Percentiles rank a stretch among this genome's conserved stretches.
Conservation (phyloP, 2,329 filamentous ascomycete genomes). For the Epichloe bromicola region DNA sequence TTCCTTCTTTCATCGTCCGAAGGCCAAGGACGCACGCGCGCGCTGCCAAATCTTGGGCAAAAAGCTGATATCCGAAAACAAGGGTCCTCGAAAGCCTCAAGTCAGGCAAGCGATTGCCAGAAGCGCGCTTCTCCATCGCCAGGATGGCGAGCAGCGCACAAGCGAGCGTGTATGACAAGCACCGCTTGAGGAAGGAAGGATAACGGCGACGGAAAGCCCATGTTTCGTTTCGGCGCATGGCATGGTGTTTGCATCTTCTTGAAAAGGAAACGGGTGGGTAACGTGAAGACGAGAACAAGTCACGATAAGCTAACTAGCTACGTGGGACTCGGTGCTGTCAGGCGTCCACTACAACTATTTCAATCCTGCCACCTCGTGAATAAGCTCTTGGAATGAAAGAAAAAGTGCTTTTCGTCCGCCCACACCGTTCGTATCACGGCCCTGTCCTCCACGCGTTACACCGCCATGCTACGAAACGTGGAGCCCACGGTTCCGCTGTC, state of each 20-base stretch:
- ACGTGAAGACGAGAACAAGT: too few species aligned
- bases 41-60: too few species aligned
- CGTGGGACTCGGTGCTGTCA: too few species aligned
- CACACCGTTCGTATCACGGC: neutral
- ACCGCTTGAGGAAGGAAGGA: neutral
- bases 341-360: too few species aligned
- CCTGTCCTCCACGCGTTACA: neutral
- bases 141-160: constrained; percentile 50
- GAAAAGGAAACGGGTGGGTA: too few species aligned
- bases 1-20: too few species aligned
- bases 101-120: constrained; percentile 58
- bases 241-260: neutral
- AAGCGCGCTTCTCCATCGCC: constrained; percentile 55
- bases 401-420: neutral
- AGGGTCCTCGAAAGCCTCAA: constrained; percentile 79
- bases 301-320: too few species aligned
- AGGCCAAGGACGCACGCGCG: too few species aligned
- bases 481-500: neutral
- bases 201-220: neutral
- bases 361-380: too few species aligned
- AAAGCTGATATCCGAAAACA: neutral
- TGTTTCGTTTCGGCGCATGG: neutral
- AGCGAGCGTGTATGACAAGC: constrained; percentile 42
- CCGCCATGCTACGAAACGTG: neutral
- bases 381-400: too few species aligned